Base-by-base conservation (phyloP, 495 filamentous ascomycete species). In the Penicillium canescens region DNA sequence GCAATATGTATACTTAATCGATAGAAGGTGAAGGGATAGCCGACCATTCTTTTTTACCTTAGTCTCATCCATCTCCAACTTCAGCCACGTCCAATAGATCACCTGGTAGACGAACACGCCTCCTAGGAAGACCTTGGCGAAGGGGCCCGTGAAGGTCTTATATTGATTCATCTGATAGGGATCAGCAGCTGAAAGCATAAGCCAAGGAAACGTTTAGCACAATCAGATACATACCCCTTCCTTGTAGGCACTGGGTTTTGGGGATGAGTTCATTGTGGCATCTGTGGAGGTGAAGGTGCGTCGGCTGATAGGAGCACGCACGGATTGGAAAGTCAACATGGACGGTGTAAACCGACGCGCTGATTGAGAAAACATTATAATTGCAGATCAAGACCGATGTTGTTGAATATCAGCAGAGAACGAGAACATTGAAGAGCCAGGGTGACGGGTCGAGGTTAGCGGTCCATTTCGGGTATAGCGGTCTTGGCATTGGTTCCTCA, bases 71-170 rank as follows among this genome's bases (percentile, higher is more conserved):
- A 76, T 80, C 72, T 97, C 93, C n/a, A 98, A 75, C 72, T 89
- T 94, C 70, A 83, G 53, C 94, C 93, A 98, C 18, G 76, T 72
- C 82, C 83, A 95, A 71, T 96, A 96, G 21, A 83, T 69, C 9
- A 90, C 62, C 68, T 98, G 94, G 72, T 96, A 98, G 0, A 87
- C 90, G 69, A 96, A 87, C 20, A 96, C 76, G 12, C 91, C 89
- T 45, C 91, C 85, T 8, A 97, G 79, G 61, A 96, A 87, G 53
- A 88, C 86, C 71, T 96, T 98, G 35, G 80, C 80, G 52, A 98
- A 81, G 11, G 94, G 92, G 6, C 87, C 78, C 23, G 81, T 78
- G 69, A 95, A 96, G 48, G 81, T 80, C 56, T 82, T 86, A 74
- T 94, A 98, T 67, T 93, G 92, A 2, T 75, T 70, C 41, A 84